Evolutionary conservation across 1,284 basidiomycete species (phyloP), one percentile per base, ranked within the genome.

Genomic region (Trichosporon coremiiforme): DNA sequence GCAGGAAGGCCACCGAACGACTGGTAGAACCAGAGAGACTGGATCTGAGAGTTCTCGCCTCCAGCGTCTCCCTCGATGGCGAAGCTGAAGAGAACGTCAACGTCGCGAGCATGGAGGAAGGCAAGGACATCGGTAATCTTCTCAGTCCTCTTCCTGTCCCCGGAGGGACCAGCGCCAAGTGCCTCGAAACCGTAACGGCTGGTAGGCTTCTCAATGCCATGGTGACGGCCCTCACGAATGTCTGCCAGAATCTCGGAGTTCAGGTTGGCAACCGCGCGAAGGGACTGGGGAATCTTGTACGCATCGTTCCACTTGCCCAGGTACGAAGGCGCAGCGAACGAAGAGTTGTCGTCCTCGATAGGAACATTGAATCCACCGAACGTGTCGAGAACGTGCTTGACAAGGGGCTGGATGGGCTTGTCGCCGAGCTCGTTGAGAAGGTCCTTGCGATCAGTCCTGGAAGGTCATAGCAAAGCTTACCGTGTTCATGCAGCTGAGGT

Each of bases 1-100:
- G 94, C 90, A 0, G 95, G 95, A 15, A 98, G 88, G 36, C 94
- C 93, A 8, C 98, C 86, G 10, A 85, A 87, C 7, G 91, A 88
- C 78, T 98, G 95, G 74, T 87, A 90, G 78, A 98, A 89, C 90
- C 91, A 94, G 17, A 95, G 86, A 0, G 89, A 88, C 88, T 96
- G 94, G 63, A 87, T 84, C 75, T 95, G 91, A 0, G 96, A 94
- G 78, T 98, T 93, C n/a, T 89, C 86, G 25, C 91, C 93, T 38
- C 90, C 89, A 76, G 98, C 94, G 55, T 96, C 95, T 9, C 83
- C 83, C 69, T 97, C 94, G 70, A 96, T 87, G 33, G 85, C 86
- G 74, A 93, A 89, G 13, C 87, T 85, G 78, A 98, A 94, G 20
- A 99, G 84, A 0, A 89, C 90, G 45, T 87, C 87, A 71, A 98